phyloP scores from a whole-genome alignment of 768 basidiomycete species.

The Auricularia cornea region DNA sequence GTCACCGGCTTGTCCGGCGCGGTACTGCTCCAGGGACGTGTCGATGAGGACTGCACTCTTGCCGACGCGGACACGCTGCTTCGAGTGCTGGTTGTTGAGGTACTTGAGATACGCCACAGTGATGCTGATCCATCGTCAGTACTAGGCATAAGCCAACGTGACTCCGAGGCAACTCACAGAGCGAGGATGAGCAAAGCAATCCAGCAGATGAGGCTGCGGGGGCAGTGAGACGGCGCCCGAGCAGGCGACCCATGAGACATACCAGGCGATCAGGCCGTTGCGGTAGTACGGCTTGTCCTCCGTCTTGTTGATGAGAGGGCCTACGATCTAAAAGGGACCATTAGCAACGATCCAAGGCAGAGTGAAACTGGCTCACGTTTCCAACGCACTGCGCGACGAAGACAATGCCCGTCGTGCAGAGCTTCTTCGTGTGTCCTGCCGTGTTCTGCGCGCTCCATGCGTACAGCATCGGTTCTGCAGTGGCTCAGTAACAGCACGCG shows the following conservation, averaged over 20 bases:
- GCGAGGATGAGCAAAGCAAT: slow-evolving; percentile 27
- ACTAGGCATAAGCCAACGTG: background rate
- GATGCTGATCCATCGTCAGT: slow-evolving; percentile 14
- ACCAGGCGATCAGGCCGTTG: slow-evolving; percentile 32
- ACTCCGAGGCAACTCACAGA: slow-evolving; percentile 18
- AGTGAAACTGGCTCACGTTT: slow-evolving; percentile 23
- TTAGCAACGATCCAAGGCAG: background rate
- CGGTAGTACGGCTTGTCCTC: slow-evolving; percentile 22
- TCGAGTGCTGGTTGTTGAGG: slow-evolving; percentile 31
- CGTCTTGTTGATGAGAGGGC: slow-evolving; percentile 4
- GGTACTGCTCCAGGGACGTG: slow-evolving; percentile 29
- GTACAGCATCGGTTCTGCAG: slow-evolving; percentile 32
- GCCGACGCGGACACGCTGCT: slow-evolving; percentile 25
- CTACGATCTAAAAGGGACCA: slow-evolving; percentile 5
- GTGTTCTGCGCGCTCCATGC: slow-evolving; percentile 35
- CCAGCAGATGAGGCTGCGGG: slow-evolving; percentile 32
- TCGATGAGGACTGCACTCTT: slow-evolving; percentile 29
- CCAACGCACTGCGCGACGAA: slow-evolving; percentile 41
- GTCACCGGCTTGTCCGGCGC: slow-evolving; percentile 10
- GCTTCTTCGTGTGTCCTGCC: slow-evolving; percentile 36
- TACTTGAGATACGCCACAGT: slow-evolving; percentile 30
- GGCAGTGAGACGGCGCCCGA: background rate
- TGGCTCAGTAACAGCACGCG: background rate
- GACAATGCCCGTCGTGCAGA: slow-evolving; percentile 33
- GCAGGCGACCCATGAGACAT: slow-evolving; percentile 1